Evolutionary conservation across 768 basidiomycete species (phyloP), one percentile per base, ranked within the genome.

Genomic region (Xanthoconium stramineum): DNA sequence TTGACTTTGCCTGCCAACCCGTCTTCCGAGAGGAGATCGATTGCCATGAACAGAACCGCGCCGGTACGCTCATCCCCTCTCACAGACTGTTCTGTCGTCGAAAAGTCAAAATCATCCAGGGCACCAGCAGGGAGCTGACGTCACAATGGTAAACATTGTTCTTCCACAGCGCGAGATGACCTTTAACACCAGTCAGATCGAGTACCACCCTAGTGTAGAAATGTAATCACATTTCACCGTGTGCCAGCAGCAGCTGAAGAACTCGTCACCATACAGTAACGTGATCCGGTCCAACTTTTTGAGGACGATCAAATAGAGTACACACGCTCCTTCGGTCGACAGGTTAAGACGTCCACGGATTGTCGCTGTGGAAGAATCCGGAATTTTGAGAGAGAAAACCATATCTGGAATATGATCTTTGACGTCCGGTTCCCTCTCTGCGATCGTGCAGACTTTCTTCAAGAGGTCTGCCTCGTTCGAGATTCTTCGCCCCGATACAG

Each of bases 121-220:
- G 47, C 38, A 19, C 45, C 50, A 17, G 0, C 3, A n/a, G n/a
- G n/a, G n/a, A n/a, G 14, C 29, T 58, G 38, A 60, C 3, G 3
- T 53, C 48, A 2, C 30, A 39, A 11, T 60, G 52, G 11, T 43
- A 14, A 32, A 53, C 38, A 4, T 39, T 13, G 8, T 50, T 40
- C 49, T 39, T 58, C 56, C 59, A 60, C 3, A 58, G 33, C 2
- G 36, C 48, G 3, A 53, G 40, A 12, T 58, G 59, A 36, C 52
- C 52, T 58, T 42, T 0, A 6, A 15, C 9, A 6, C 9, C 32
- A 19, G 36, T 50, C 38, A 58, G 49, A 24, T 20, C 32, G 12
- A 35, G 33, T 43, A 30, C 2, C 2, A 24, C 10, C 17, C 14
- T 1, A 40, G 19, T 0, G 17, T 8, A 13, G 1, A 6, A 2